These are phyloP conservation scores for Arxiozyma slooffiae DNA, from an alignment of 1,139 yeast species.

Conservation along the genomic window DNA sequence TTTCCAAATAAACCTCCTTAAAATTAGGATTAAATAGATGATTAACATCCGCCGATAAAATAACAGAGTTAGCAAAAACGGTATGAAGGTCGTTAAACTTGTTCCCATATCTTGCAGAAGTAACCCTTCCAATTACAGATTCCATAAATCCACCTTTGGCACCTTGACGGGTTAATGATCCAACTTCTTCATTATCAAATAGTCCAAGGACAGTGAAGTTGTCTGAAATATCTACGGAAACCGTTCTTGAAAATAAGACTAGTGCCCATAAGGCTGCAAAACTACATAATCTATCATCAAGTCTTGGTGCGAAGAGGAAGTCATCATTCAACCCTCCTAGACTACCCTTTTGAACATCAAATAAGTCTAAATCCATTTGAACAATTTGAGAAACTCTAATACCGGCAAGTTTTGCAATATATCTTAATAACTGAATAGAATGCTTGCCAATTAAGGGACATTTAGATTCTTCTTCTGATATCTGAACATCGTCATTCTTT, in stretches of 20 bases:
- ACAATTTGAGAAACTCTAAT: constrained; percentile 43
- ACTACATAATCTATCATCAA: constrained; percentile 59
- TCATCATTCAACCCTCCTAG: constrained; percentile 54
- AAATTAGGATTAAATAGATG: constrained; percentile 60
- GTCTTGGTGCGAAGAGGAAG: constrained; percentile 54
- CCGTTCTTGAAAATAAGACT: constrained; percentile 34
- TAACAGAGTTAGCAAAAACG: constrained; percentile 45
- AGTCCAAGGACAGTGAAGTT: constrained; percentile 43
- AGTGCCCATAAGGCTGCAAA: constrained; percentile 48
- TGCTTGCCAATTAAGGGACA: constrained; percentile 58
- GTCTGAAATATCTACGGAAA: constrained; percentile 23
- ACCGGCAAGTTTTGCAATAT: constrained; percentile 42
- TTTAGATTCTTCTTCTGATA: constrained; percentile 41
- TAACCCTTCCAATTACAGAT: constrained; percentile 36
- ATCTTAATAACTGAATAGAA: constrained; percentile 44
- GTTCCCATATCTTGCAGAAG: constrained; percentile 11
- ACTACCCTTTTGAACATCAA: constrained; percentile 54
- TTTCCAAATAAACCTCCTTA: constrained; percentile 49
- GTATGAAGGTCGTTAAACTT: constrained; percentile 29
- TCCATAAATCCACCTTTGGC: constrained; percentile 47
- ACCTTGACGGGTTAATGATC: constrained; percentile 50
- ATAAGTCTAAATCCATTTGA: constrained; percentile 53
- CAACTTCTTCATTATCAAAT: constrained; percentile 57
- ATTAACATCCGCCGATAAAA: constrained; percentile 58
- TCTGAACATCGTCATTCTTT: constrained; percentile 10